Percentiles rank a stretch among this genome's conserved stretches.
phyloP scores from a whole-genome alignment of 83 land plant genomes.

The Larix sibirica region DNA sequence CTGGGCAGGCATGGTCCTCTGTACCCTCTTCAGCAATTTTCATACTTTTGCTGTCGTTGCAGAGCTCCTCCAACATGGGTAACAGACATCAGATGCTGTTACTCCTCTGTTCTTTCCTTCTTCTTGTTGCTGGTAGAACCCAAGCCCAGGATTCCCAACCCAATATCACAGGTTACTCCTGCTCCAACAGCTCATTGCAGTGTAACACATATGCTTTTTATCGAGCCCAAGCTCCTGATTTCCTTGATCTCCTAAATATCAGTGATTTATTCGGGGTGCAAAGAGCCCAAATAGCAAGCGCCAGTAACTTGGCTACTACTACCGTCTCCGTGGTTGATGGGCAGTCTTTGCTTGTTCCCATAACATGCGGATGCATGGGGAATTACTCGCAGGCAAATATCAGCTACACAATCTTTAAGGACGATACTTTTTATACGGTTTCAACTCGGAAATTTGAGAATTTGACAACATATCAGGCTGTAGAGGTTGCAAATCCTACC shows the following conservation, averaged over 20 bases:
- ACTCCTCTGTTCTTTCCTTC: too few relatives aligned
- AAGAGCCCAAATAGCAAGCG: conserved; percentile 37
- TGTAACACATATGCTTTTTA: too few relatives aligned
- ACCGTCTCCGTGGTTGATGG: conserved; percentile 25
- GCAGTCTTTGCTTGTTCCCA: conserved; percentile 73
- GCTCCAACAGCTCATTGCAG: background rate
- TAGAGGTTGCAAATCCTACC: conserved; percentile 65
- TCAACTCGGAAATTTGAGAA: conserved; percentile 53
- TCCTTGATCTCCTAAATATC: conserved; percentile 39
- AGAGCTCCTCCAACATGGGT: too few relatives aligned
- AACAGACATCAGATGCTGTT: too few relatives aligned
- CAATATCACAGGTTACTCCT: background rate
- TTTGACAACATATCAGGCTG: conserved; percentile 78
- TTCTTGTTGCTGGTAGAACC: too few relatives aligned
- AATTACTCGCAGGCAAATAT: conserved; percentile 40
- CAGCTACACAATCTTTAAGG: conserved; percentile 49
- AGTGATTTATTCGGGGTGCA: conserved; percentile 53
- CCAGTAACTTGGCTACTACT: conserved; percentile 47
- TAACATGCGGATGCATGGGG: conserved; percentile 54
- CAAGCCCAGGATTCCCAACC: too few relatives aligned
- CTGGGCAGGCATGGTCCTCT: background rate
- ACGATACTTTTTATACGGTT: conserved; percentile 68
- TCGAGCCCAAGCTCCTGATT: conserved; percentile 26
- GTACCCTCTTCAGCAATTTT: background rate
- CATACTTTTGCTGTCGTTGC: too few relatives aligned